phyloP scores from a whole-genome alignment of 768 basidiomycete species.

The Sporobolomyces phaffii region DNA sequence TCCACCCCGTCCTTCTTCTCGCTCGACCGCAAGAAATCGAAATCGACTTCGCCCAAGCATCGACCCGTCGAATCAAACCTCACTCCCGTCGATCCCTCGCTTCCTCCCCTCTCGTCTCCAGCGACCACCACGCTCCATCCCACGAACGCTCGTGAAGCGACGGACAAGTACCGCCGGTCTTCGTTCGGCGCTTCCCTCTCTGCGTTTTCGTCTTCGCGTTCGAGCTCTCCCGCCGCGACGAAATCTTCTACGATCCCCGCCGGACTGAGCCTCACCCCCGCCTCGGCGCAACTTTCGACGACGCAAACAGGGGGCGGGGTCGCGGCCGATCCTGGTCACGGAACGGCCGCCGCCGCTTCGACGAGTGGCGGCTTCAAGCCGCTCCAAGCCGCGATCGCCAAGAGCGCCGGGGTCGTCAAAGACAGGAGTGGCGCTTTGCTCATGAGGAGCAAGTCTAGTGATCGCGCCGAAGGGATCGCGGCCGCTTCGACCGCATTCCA shows the following conservation, averaged over 20 bases:
- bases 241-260: constrained; percentile 13
- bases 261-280: constrained; percentile 8
- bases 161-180: background rate
- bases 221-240: constrained; percentile 3
- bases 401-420: constrained; percentile 14
- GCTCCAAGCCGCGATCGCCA: constrained; percentile 11
- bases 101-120: background rate
- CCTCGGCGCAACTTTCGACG: background rate
- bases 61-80: background rate
- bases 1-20: background rate
- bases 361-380: constrained; percentile 8
- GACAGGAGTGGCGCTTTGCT: background rate
- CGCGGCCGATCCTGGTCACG: background rate
- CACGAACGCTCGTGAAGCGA: background rate
- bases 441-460: constrained; percentile 22
- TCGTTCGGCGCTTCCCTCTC: constrained; percentile 24
- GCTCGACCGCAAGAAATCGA: constrained; percentile 6
- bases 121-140: background rate
- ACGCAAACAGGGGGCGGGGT: background rate
- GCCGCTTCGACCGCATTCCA: background rate
- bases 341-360: background rate
- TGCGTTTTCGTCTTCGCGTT: constrained; percentile 7
- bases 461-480: background rate
- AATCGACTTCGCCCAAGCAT: constrained; percentile 13
- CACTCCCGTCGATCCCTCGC: background rate